Base-by-base conservation (phyloP, 352 stramenopile species). In the Globisporangium abappressorium region DNA sequence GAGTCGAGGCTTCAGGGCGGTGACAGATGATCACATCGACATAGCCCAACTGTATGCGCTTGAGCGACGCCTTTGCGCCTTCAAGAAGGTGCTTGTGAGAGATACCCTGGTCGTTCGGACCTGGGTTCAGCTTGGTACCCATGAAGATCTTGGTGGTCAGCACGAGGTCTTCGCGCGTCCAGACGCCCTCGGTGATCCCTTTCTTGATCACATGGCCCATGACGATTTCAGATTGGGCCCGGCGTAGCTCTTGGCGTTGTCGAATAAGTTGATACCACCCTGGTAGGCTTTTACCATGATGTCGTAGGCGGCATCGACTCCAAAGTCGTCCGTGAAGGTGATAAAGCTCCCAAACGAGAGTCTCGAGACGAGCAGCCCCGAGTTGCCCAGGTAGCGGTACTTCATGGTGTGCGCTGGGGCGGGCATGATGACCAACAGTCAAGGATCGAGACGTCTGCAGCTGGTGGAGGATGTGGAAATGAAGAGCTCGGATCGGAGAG, bases 91-190 rank as follows among this genome's bases (percentile, higher is more conserved):
- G 69, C 46, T 85, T 85, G 30, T 74, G 69, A n/a, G 63, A 77
- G 12, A 77, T 33, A 6, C 77, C 72, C 14, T 70, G 33, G 41
- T 47, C 54, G 43, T 81, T 86, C 0, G 64, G 72, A 2, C 66
- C 65, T n/a, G 14, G 55, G 18, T 69, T 70, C 24, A 2, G 24
- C 24, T 26, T 26, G 24, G 24, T 26, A 1, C 24, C 24, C 14
- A 68, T 62, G 1, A 80, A 84, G 64, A 91, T 74, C 68, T 92
- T 92, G 51, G 81, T 89, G n/a, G 67, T 73, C 51, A 92, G 61
- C 9, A 92, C 75, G 11, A 92, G 62, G 24, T 88, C 75, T 8
- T 87, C 78, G 11, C 79, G 68, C 6, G 58, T 57, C 65, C 65
- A 78, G 8, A 78, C 49, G 12, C 64, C 69, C 0, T 73, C 36